Evolutionary conservation across 306 rosid genomes (phyloP), one percentile per base, ranked within the genome.

Genomic region (Begonia fuchsioides): DNA sequence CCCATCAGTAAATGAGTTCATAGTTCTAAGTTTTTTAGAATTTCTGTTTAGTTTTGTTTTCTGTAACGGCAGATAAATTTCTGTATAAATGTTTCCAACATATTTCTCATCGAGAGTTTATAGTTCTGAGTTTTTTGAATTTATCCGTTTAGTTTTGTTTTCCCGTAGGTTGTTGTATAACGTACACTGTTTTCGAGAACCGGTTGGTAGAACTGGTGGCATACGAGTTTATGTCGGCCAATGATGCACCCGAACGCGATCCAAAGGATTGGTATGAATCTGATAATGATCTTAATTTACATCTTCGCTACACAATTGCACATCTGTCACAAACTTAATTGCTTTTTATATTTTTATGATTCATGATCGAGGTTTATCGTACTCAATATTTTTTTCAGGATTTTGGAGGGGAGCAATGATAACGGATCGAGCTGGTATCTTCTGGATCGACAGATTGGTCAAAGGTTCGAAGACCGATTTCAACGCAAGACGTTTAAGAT

Each of bases 161-260:
- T n/a, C 61, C 43, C 50, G 50, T 67, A 88, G 96, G 97, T 65
- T 70, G 87, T 67, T 90, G 97, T 95, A 52, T 84, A 38, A 60
- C 56, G 52, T 90, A 84, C 56, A 74, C 61, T 51, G 73, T 80
- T 55, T 49, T 65, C 3, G 75, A 62, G 19, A 64, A 63, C 59
- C 70, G 68, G 68, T 81, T 57, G 78, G 62, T 67, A 38, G 87
- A 84, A 64, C 92, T 90, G 43, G 79, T 49, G 46, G 95, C 87
- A n/a, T 90, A 90, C 55, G 95, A 90, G 63, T 60, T 90, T 53
- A 81, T 76, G 95, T 81, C 97, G 2, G 97, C 97, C 66, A 76
- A 81, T 55, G 95, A 84, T 68, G 97, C 79, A 51, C 92, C 95
- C 15, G 93, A 84, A 76, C 78, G 97, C 76, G 97, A 90, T 79